These are phyloP conservation scores for Phlebiopsis flavidoalba DNA, from an alignment of 768 basidiomycete species.

Conservation along the genomic window DNA sequence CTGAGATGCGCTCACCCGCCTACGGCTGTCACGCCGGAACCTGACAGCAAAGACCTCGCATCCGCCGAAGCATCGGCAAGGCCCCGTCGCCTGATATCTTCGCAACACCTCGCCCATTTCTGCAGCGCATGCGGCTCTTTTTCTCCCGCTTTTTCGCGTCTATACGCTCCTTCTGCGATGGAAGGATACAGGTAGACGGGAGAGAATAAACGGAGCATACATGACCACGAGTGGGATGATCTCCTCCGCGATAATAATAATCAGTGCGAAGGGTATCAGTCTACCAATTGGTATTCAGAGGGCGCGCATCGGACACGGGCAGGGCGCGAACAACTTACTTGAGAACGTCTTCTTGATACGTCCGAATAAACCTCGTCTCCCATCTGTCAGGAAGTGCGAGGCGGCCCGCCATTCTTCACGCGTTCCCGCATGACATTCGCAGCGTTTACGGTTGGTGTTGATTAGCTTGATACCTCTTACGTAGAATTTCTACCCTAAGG, in stretches of 20 bases:
- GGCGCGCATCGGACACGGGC: not conserved
- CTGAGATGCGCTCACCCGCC: conserved; percentile 42
- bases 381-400: conserved; percentile 61
- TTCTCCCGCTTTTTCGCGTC: conserved; percentile 43
- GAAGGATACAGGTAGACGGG: conserved; percentile 82
- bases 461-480: conserved; percentile 71
- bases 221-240: conserved; percentile 79
- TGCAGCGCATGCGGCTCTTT: conserved; percentile 27
- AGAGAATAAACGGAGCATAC: conserved; percentile 80
- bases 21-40: conserved; percentile 27
- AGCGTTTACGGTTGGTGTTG: conserved; percentile 51
- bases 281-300: conserved; percentile 27
- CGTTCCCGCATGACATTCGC: conserved; percentile 51
- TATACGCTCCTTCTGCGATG: conserved; percentile 71
- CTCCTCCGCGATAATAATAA: conserved; percentile 75
- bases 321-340: conserved; percentile 43
- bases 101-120: conserved; percentile 17
- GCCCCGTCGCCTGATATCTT: conserved; percentile 16
- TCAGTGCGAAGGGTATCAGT: conserved; percentile 73
- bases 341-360: conserved; percentile 60
- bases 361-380: conserved; percentile 65
- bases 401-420: conserved; percentile 51
- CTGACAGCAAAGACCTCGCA: not conserved
- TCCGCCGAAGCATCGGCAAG: conserved; percentile 26
- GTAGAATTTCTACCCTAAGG: conserved; percentile 65